Evolutionary conservation across 108 stramenopile species (phyloP).

Genomic region (Nitzschia sp.): DNA sequence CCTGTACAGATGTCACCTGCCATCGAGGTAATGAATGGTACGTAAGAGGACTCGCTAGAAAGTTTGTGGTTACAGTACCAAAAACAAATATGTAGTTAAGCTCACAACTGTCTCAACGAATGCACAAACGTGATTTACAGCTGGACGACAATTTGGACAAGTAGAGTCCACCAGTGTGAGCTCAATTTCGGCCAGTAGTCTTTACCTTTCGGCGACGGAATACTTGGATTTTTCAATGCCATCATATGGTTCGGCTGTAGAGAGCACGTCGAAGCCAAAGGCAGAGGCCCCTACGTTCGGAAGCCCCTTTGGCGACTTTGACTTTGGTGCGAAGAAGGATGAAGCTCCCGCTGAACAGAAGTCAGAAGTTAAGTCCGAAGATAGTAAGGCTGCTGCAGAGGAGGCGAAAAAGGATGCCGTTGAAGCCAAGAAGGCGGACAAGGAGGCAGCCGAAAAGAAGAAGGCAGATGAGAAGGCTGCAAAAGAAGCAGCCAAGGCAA

Average conservation of each 20-base stretch:
- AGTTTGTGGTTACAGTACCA: too few species aligned
- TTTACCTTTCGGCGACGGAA: conserved; percentile 38
- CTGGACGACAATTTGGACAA: background rate
- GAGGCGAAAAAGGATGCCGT: conserved; percentile 49
- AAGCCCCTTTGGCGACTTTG: conserved; percentile 41
- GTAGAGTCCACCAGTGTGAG: conserved; percentile 6
- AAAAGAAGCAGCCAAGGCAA: conserved; percentile 50
- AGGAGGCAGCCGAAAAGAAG: conserved; percentile 44
- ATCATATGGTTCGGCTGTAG: conserved; percentile 47
- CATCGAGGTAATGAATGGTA: too few species aligned
- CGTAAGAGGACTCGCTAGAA: too few species aligned
- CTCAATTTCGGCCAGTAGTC: conserved; percentile 21
- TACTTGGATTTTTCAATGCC: conserved; percentile 82
- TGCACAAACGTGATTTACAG: too few species aligned
- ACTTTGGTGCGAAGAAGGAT: conserved; percentile 25
- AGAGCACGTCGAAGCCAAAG: conserved; percentile 23
- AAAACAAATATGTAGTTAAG: too few species aligned
- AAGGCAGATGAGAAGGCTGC: conserved; percentile 47
- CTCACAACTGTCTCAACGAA: background rate
- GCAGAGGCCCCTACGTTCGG: conserved; percentile 31
- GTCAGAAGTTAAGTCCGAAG: conserved; percentile 28
- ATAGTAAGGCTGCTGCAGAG: conserved; percentile 42
- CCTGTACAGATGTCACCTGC: background rate
- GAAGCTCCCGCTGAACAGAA: conserved; percentile 43
- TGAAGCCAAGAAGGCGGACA: conserved; percentile 36